Conservation (phyloP, 495 filamentous ascomycete species). For the Daldinia decipiens region DNA sequence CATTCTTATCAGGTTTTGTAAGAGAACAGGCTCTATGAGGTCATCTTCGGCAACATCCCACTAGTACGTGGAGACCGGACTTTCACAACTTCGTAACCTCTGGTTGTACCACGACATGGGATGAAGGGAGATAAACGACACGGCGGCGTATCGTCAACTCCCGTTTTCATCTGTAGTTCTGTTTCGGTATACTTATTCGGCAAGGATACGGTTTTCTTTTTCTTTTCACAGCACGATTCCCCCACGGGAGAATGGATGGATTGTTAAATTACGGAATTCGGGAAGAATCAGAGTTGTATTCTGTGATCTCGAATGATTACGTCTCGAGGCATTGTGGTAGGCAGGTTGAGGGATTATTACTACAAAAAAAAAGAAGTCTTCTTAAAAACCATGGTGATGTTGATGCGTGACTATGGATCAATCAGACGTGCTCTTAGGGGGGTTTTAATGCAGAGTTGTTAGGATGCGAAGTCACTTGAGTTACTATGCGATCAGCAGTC, state of each 20-base stretch:
- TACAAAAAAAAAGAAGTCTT: slow-evolving; percentile 8
- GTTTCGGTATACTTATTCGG: slow-evolving; percentile 39
- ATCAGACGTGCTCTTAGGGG: slow-evolving; percentile 3
- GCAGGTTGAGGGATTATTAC: slow-evolving; percentile 12
- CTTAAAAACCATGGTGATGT: slow-evolving; percentile 8
- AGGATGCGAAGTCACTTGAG: slow-evolving; percentile 4
- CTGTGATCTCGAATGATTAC: slow-evolving; percentile 18
- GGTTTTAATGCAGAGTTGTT: slow-evolving; percentile 13
- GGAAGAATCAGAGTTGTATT: slow-evolving; percentile 22
- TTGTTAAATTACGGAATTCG: slow-evolving; percentile 24
- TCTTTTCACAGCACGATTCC: slow-evolving; percentile 40
- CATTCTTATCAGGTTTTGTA: slow-evolving; percentile 40
- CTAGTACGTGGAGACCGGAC: background rate
- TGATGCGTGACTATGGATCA: slow-evolving; percentile 3
- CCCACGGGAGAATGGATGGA: slow-evolving; percentile 43
- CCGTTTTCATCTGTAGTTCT: slow-evolving; percentile 16
- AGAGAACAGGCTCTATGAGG: slow-evolving; percentile 32
- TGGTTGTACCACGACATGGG: slow-evolving; percentile 11
- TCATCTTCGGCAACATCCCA: slow-evolving; percentile 11
- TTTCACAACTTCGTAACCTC: slow-evolving; percentile 8
- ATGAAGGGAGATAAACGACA: slow-evolving; percentile 6
- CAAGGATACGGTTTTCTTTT: slow-evolving; percentile 29
- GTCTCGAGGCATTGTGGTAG: slow-evolving; percentile 21
- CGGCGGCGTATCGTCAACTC: slow-evolving; percentile 5
- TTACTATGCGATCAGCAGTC: slow-evolving; percentile 7